Percentiles rank a stretch among this genome's conserved stretches.
Evolutionary conservation across 1,284 basidiomycete species (phyloP).

Genomic region (Ceratobasidium sp.): DNA sequence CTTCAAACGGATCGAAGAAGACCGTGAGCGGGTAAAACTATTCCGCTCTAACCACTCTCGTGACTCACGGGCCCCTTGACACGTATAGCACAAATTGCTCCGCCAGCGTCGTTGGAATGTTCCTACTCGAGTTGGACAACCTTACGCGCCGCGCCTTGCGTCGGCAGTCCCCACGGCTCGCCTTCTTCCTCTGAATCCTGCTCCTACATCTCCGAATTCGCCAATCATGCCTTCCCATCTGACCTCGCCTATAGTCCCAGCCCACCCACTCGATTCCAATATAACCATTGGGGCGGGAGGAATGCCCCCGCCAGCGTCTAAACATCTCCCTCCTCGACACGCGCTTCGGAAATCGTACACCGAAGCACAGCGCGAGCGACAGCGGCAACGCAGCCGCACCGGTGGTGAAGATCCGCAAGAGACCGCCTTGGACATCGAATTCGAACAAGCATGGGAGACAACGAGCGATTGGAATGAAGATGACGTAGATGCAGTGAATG

Average conservation of each 20-base stretch:
- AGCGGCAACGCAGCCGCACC: constrained; percentile 22
- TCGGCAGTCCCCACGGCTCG: constrained; percentile 38
- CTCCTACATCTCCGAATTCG: constrained; percentile 23
- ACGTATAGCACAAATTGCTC: constrained; percentile 76
- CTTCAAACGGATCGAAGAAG: constrained; percentile 90
- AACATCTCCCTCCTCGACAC: constrained; percentile 32
- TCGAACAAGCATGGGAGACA: constrained; percentile 92
- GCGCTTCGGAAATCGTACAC: constrained; percentile 35
- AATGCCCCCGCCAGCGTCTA: constrained; percentile 29
- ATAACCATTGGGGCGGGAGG: neutral
- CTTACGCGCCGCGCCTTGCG: constrained; percentile 46
- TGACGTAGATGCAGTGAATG: constrained; percentile 73
- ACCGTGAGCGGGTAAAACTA: constrained; percentile 73
- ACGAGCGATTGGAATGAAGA: constrained; percentile 89
- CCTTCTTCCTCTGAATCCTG: constrained; percentile 34
- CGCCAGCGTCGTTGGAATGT: constrained; percentile 87
- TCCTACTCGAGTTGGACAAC: constrained; percentile 47
- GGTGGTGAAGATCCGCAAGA: constrained; percentile 47
- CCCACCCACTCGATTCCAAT: constrained; percentile 42
- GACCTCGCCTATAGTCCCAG: constrained; percentile 38
- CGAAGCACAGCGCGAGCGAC: constrained; percentile 34
- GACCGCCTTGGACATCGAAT: constrained; percentile 79
- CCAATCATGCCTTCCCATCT: constrained; percentile 37
- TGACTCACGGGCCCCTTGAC: neutral
- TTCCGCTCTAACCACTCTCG: neutral